These are phyloP conservation scores for Brassica cretica DNA, from an alignment of 345 rosid genomes.

Conservation along the genomic window DNA sequence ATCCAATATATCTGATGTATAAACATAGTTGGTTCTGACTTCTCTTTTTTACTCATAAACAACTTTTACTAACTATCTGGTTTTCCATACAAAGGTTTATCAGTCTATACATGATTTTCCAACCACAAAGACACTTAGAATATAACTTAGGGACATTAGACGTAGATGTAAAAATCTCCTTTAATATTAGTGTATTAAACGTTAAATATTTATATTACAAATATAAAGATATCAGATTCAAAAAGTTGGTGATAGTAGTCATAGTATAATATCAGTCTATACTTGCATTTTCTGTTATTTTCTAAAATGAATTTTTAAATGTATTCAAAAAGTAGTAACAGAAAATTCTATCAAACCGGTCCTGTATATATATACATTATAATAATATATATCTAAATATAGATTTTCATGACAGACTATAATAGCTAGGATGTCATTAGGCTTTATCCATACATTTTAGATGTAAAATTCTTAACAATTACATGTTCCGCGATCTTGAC, in stretches of 20 bases:
- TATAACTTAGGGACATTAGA: no score
- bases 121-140: no score
- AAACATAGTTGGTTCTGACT: no score
- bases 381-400: neutral
- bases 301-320: neutral
- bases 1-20: neutral
- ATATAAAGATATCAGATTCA: neutral
- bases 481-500: slow-evolving; percentile 21
- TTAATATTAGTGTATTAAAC: neutral
- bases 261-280: neutral
- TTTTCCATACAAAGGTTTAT: no score
- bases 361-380: neutral
- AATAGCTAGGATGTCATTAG: neutral
- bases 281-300: neutral
- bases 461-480: neutral
- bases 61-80: no score
- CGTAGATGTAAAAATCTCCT: no score
- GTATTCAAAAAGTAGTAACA: neutral
- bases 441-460: slow-evolving; percentile 16
- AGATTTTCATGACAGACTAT: slow-evolving; percentile 5
- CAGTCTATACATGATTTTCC: no score
- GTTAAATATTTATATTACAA: neutral
- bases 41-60: no score
- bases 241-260: neutral
- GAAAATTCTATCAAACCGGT: neutral